A percentile compares a stretch with the other conserved stretches of the same genome.
phyloP scores from a whole-genome alignment of 352 stramenopile genomes.

The Thraustochytrium striatum region DNA sequence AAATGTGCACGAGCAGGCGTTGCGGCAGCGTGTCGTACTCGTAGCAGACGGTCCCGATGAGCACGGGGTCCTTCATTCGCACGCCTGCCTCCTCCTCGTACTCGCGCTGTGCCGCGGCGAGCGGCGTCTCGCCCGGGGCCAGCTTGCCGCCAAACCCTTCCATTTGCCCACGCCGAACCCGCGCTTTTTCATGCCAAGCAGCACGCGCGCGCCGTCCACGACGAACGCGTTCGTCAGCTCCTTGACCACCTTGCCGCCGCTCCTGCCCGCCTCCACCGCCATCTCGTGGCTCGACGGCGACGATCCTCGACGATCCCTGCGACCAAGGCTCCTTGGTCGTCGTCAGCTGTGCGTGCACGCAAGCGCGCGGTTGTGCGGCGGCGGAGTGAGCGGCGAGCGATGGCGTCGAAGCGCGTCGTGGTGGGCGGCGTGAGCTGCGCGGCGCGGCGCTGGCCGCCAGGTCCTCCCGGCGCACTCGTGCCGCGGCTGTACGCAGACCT shows the following conservation, averaged over 20 bases:
- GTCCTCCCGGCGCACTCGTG: no score
- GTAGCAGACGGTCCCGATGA: slow-evolving; percentile 56
- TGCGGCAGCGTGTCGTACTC: slow-evolving; percentile 61
- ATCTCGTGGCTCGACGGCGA: no score
- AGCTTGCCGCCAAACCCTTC: slow-evolving; percentile 84
- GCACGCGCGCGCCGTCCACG: slow-evolving; percentile 50
- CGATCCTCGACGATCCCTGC: not conserved
- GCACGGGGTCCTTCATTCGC: slow-evolving; percentile 49
- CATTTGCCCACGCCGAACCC: slow-evolving; percentile 79
- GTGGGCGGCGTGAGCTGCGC: no score
- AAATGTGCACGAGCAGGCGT: slow-evolving; percentile 77
- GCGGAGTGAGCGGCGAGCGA: no score
- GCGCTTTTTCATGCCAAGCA: slow-evolving; percentile 79
- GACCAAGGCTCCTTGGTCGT: not conserved
- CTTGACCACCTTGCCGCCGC: not conserved
- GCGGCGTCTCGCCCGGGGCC: slow-evolving; percentile 62
- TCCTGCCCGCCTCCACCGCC: no score
- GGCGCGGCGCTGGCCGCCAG: no score
- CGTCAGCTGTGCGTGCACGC: no score
- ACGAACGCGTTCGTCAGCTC: slow-evolving; percentile 41
- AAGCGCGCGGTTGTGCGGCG: no score
- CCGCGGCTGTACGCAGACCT: no score
- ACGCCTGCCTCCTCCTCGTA: slow-evolving; percentile 67
- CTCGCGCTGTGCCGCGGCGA: slow-evolving; percentile 56
- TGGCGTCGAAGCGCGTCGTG: no score